Conservation (phyloP, 1,139 yeast species). For the Pichiaceae sp. region DNA sequence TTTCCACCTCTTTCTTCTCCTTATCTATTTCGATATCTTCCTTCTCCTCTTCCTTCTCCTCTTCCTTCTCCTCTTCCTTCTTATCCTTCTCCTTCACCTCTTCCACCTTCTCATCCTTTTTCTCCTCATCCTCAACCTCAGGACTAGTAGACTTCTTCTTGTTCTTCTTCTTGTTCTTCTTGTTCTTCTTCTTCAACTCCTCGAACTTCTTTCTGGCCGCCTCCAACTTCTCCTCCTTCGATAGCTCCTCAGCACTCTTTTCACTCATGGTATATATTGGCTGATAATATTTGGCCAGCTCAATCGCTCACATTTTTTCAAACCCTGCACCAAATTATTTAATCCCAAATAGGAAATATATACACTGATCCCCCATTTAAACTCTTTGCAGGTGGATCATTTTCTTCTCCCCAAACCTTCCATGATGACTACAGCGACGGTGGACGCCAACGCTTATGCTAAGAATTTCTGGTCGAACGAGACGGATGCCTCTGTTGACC, state of each 20-base stretch:
- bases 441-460: conserved; percentile 9
- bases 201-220: conserved; percentile 48
- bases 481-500: conserved; percentile 30
- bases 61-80: conserved; percentile 5
- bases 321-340: not conserved
- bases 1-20: conserved; percentile 4
- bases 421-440: not conserved
- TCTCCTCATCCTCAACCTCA: conserved; percentile 24
- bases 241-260: conserved; percentile 18
- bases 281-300: not conserved
- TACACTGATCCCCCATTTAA: not conserved
- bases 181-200: conserved; percentile 34
- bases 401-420: not conserved
- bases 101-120: conserved; percentile 28
- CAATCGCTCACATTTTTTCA: not conserved
- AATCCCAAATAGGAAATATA: not conserved
- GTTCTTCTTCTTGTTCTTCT: conserved; percentile 18
- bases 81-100: conserved; percentile 10
- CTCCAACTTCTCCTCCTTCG: conserved; percentile 43
- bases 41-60: conserved; percentile 4
- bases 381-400: not conserved
- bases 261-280: not conserved
- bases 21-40: conserved; percentile 4
- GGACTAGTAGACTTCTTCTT: conserved; percentile 16
- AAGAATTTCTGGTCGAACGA: conserved; percentile 24